Base-by-base conservation (phyloP, 176 grass and related monocot species). In the Miscanthus lutarioriparius region DNA sequence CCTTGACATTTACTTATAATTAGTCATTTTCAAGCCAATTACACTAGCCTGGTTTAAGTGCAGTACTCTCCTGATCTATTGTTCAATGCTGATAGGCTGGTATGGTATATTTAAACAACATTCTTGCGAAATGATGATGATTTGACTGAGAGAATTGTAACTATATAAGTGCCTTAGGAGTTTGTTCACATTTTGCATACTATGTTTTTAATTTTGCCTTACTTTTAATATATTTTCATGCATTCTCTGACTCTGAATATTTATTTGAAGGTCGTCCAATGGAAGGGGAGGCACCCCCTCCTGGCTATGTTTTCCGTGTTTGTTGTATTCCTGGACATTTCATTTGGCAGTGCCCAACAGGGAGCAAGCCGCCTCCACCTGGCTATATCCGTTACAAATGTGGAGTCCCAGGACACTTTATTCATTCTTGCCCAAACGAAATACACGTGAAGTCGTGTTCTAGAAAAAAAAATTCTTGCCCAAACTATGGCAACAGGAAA, bases 341-440 rank as follows among this genome's bases (percentile, higher is more conserved):
- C 26, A 88, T 84, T 73, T 32, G 65, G 53, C 67, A 83, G 22
- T 78, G 67, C 39, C 38, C 59, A 3, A 1, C 78, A 30, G 58
- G 40, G 58, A 37, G 26, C 35, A 80, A 62, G 59, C 72, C 8
- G 36, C 88, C 70, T 28, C 77, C 83, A 43, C 38, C 77, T 23
- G 77, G 77, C 15, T 89, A 89, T 75, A 23, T 85, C 25, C 85
- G 87, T 14, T 32, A 61, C 36, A 89, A 72, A 85, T 89, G 87
- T 35, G 78, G 80, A 27, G 59, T 81, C n/a, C 77, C 77, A 80
- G 82, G 82, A 5, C 87, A 89, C 40, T 85, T 76, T 75, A 85
- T 89, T 80, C 68, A 89, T 38, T 71, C 44, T 47, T 80, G 82
- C 70, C 87, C 87, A 36, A 84, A 82, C 10, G 32, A 33, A 33